Evolutionary conservation across 2,329 filamentous ascomycete genomes (phyloP).

Genomic region (Neocucurbitaria cava): DNA sequence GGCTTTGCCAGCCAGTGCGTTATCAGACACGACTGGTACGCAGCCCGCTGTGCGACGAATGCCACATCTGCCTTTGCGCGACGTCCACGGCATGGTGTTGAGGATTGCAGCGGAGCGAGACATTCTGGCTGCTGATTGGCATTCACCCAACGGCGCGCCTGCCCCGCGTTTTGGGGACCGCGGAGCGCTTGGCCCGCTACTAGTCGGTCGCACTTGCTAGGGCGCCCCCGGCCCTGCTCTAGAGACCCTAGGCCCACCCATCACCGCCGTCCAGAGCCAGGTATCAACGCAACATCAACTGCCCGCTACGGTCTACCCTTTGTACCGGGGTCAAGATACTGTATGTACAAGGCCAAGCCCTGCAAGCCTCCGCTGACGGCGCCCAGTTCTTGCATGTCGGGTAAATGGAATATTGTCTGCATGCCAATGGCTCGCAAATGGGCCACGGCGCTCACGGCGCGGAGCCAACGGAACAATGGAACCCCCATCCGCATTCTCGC

Average conservation of each 20-base stretch:
- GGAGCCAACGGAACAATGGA: conserved; percentile 26
- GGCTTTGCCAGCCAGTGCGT: conserved; percentile 30
- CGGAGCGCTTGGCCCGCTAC: conserved; percentile 3
- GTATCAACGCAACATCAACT: conserved; percentile 14
- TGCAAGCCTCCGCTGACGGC: conserved; percentile 22
- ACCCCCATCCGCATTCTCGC: conserved; percentile 18
- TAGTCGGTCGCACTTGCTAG: conserved; percentile 3
- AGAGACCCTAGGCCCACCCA: conserved; percentile 3
- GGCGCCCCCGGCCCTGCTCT: conserved; percentile 1
- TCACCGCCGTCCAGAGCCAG: neutral
- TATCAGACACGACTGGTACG: neutral
- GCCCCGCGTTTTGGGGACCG: conserved; percentile 11
- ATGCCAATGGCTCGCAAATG: conserved; percentile 35
- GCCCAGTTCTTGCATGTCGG: conserved; percentile 28
- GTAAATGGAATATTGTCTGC: conserved; percentile 37
- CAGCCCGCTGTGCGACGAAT: neutral
- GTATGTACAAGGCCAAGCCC: conserved; percentile 1
- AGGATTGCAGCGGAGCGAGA: conserved; percentile 10
- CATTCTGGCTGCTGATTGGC: too few relatives aligned
- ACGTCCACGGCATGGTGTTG: conserved; percentile 6
- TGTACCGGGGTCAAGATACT: conserved; percentile 9
- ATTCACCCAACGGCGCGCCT: too few relatives aligned
- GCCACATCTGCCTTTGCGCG: neutral
- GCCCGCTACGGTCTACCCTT: conserved; percentile 6
- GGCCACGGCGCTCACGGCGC: conserved; percentile 16